Percentiles rank a stretch among this genome's conserved stretches.
Evolutionary conservation across 2,329 filamentous ascomycete species (phyloP).

Genomic region (Didymellaceae sp.): DNA sequence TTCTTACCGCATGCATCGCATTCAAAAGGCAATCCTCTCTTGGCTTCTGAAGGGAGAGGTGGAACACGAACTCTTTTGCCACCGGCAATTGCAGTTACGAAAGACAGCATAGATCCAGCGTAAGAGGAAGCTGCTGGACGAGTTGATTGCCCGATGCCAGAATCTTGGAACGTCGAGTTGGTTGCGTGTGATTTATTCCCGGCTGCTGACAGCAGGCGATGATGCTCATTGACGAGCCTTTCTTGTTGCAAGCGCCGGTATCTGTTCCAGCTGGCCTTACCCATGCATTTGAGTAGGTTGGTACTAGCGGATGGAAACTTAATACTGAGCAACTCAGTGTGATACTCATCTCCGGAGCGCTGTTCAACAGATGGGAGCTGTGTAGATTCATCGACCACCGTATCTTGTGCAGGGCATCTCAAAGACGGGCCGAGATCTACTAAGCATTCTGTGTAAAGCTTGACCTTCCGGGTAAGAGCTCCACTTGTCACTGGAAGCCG

Average conservation of each 20-base stretch:
- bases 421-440: conserved; percentile 24
- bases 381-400: conserved; percentile 12
- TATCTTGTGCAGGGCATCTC: conserved; percentile 26
- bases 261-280: conserved; percentile 29
- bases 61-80: too few species aligned
- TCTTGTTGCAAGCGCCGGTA: conserved; percentile 28
- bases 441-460: conserved; percentile 23
- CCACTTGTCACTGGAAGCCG: not conserved
- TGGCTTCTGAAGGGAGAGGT: conserved; percentile 22
- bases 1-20: conserved; percentile 27
- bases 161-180: too few species aligned
- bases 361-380: conserved; percentile 10
- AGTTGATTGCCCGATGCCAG: too few species aligned
- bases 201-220: too few species aligned
- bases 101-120: too few species aligned
- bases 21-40: conserved; percentile 24
- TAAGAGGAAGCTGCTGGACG: too few species aligned
- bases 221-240: conserved; percentile 25
- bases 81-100: too few species aligned
- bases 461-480: conserved; percentile 13
- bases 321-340: conserved; percentile 21
- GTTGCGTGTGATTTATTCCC: too few species aligned
- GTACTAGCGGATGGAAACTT: conserved; percentile 24
- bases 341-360: conserved; percentile 26
- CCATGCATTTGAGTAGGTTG: conserved; percentile 18